Base-by-base conservation (phyloP, 2,329 filamentous ascomycete species). In the Xylariaceae sp. region DNA sequence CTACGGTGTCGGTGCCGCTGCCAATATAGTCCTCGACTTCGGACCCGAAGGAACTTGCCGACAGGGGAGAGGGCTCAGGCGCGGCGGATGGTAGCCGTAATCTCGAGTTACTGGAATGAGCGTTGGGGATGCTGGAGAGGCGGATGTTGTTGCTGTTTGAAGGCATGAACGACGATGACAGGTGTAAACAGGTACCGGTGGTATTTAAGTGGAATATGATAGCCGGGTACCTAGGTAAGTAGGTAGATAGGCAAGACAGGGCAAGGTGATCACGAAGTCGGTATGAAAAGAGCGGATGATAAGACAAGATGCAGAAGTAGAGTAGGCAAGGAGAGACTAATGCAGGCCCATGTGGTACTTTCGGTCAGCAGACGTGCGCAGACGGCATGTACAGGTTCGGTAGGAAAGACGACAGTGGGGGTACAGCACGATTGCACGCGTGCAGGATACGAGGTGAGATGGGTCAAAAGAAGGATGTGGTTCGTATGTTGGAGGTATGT, bases 1-100 rank as follows among this genome's bases (percentile, higher is more conserved):
- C 54, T 18, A 49, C 50, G 19, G 53, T 57, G 29, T 57, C 52
- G 42, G 53, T 49, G 19, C 55, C 53, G 34, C 51, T 54, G 22
- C 54, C 54, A 39, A 56, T 55, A 18, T 53, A 55, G 37, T 55
- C 53, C 43, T 58, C 53, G 32, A 56, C 40, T 39, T 49, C 51
- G 41, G 57, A 51, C 15, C 52, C 50, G 47, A 37, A 41, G 36
- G 56, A 55, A 47, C 46, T 51, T 16, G 54, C 49, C 3, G 48
- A 54, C 15, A 49, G 34, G 19, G 54, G 54, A 13, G 49, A 53
- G 9, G 49, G 49, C 35, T 53, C 51, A 37, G 49, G 38, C 9
- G 28, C 28, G 16, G 31, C 48, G 35, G 42, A 45, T 30, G 45
- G 45, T 37, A 48, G 50, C 35, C 51, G 47, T 28, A 49, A 32